Base-by-base conservation (phyloP, 805 yeast species). In the Torulaspora delbrueckii region DNA sequence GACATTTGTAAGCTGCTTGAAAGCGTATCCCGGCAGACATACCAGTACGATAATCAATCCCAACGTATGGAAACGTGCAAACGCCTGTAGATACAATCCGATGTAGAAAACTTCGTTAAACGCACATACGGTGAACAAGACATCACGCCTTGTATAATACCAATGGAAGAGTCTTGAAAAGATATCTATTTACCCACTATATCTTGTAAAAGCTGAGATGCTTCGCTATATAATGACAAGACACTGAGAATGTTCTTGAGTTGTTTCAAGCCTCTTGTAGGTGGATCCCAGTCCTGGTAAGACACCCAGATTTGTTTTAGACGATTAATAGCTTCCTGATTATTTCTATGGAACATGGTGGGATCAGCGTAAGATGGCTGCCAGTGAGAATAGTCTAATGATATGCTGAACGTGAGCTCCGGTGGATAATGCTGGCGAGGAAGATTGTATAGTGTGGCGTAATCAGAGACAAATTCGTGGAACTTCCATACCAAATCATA, bases 21-120 rank as follows among this genome's bases (percentile, higher is more conserved):
- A 86, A 16, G 79, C 63, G 87, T 96, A 93, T 44, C 90, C 75
- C 25, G 99, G 99, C 51, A 84, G 75, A 51, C 89, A 79, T 30
- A 80, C 51, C 54, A 76, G 70, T 12, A 77, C 77, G 54, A 82
- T 59, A 37, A 76, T 59, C 14, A 85, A 78, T 14, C 87, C 88
- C 56, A 79, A 66, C 67, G 84, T 79, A 27, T 44, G 47, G 60
- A 60, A 51, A 53, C 61, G 48, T 43, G 55, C 49, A 64, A 86
- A 89, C 52, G 83, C 77, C 62, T 77, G 79, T 63, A 91, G 73
- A 65, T 93, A 93, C 40, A 90, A 65, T 1, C 96, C 96, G 62
- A 90, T 85, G 63, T 86, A 95, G 66, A 93, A 95, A 42, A 88
- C 67, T 71, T 93, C 99, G 68, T 93, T 93, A 51, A 90, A 85